Evolutionary conservation across 805 yeast species (phyloP).

Genomic region (Candida nonsorbophila): DNA sequence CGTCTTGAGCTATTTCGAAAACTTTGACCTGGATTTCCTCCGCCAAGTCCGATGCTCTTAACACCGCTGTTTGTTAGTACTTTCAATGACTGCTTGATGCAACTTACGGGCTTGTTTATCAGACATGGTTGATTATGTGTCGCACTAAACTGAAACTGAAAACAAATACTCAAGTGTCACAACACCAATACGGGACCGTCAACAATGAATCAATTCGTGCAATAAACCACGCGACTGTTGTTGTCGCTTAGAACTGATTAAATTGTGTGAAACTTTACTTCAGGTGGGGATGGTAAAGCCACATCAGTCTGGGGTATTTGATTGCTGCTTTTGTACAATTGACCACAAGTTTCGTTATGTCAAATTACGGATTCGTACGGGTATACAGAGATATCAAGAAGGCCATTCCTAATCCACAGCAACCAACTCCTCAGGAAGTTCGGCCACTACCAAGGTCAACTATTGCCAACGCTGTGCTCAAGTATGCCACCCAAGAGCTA

Average conservation of each 20-base stretch:
- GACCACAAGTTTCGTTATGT: constrained; percentile 9
- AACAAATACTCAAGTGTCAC: background rate
- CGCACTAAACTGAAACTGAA: background rate
- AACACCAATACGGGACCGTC: background rate
- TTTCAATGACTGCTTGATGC: background rate
- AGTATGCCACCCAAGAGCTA: constrained; percentile 17
- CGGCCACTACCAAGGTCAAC: constrained; percentile 14
- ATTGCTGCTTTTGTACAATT: background rate
- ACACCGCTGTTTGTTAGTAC: constrained; percentile 27
- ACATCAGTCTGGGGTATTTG: constrained; percentile 14
- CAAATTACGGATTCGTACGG: constrained; percentile 25
- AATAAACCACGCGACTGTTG: too few relatives aligned
- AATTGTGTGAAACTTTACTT: too few relatives aligned
- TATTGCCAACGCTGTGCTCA: constrained; percentile 12
- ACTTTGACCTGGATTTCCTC: constrained; percentile 50
- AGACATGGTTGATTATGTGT: constrained; percentile 1
- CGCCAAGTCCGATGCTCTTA: constrained; percentile 41
- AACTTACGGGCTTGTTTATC: constrained; percentile 5
- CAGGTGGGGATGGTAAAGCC: constrained; percentile 11
- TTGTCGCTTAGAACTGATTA: too few relatives aligned
- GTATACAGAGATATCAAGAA: constrained; percentile 19
- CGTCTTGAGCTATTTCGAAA: constrained; percentile 41
- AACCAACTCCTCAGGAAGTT: constrained; percentile 18
- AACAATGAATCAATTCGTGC: too few relatives aligned
- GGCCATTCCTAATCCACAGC: constrained; percentile 18